phyloP scores from a whole-genome alignment of 2,329 filamentous ascomycete genomes.

The Fusarium sarcochroum region DNA sequence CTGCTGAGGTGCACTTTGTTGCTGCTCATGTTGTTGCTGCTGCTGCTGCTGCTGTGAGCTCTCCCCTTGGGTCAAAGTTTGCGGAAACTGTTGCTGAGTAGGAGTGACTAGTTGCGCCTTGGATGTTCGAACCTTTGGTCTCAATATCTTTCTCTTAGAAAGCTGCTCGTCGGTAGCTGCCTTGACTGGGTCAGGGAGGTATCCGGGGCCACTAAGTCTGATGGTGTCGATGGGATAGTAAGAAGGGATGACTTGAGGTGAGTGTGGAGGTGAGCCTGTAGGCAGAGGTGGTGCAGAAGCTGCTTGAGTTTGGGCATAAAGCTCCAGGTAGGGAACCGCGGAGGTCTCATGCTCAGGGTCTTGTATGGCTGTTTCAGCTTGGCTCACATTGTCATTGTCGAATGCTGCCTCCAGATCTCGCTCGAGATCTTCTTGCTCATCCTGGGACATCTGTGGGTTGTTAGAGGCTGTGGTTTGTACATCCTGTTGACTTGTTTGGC shows the following conservation, averaged over 20 bases:
- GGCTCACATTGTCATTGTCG: neutral
- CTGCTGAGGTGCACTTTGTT: neutral
- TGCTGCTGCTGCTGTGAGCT: neutral
- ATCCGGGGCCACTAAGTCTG: too few species aligned
- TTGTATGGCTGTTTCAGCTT: too few species aligned
- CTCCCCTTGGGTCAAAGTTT: neutral
- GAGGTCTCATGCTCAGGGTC: too few species aligned
- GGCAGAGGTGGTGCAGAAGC: too few species aligned
- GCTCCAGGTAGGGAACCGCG: neutral
- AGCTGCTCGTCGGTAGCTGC: constrained; percentile 17
- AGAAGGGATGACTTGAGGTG: neutral
- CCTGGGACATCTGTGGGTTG: neutral
- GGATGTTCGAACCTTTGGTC: constrained; percentile 2
- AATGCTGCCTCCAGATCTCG: neutral
- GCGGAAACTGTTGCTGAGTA: neutral
- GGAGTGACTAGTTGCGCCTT: neutral
- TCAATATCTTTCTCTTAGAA: constrained; percentile 16
- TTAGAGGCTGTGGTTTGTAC: neutral
- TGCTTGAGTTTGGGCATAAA: neutral
- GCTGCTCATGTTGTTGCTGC: neutral
- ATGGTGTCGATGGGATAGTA: neutral
- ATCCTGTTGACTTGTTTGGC: neutral
- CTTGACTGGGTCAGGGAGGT: neutral
- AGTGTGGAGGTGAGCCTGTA: neutral
- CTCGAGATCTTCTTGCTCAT: neutral